Evolutionary conservation across 805 yeast genomes (phyloP).

Genomic region (Saccharomycopsis sp.): DNA sequence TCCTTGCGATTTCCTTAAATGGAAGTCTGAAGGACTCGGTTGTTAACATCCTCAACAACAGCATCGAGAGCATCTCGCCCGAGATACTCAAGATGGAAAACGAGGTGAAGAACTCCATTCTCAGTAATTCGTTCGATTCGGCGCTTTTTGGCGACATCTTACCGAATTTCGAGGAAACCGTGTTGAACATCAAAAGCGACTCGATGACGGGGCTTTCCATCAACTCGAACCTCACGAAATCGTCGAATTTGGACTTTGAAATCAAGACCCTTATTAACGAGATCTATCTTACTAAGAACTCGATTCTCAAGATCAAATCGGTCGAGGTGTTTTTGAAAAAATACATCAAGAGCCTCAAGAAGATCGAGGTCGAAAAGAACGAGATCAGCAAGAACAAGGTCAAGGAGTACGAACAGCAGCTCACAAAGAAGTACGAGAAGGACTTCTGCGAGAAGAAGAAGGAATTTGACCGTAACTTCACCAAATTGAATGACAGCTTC

Average conservation of each 20-base stretch:
- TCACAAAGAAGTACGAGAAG: constrained; percentile 14
- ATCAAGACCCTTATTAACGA: constrained; percentile 49
- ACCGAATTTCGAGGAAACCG: constrained; percentile 41
- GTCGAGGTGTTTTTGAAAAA: constrained; percentile 48
- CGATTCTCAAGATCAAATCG: constrained; percentile 48
- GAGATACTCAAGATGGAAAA: constrained; percentile 22
- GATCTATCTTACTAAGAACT: constrained; percentile 51
- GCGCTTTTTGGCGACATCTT: constrained; percentile 58
- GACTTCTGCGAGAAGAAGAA: constrained; percentile 12
- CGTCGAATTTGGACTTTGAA: constrained; percentile 48
- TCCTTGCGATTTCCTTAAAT: constrained; percentile 37
- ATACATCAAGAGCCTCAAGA: constrained; percentile 31
- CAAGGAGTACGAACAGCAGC: constrained; percentile 19
- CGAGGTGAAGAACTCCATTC: constrained; percentile 20
- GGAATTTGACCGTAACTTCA: constrained; percentile 14
- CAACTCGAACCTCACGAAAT: constrained; percentile 53
- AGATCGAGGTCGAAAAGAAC: constrained; percentile 20
- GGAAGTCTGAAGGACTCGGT: constrained; percentile 22
- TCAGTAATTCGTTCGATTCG: constrained; percentile 40
- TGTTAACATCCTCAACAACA: constrained; percentile 22
- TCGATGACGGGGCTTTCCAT: constrained; percentile 50
- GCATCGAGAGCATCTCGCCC: background rate
- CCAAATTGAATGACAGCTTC: constrained; percentile 8
- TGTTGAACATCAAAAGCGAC: constrained; percentile 42
- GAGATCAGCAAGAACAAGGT: constrained; percentile 19